Percentiles rank a stretch among this genome's conserved stretches.
phyloP scores from a whole-genome alignment of 225 moss, liverwort and hornwort genomes.

The Marchantia paleacea region DNA sequence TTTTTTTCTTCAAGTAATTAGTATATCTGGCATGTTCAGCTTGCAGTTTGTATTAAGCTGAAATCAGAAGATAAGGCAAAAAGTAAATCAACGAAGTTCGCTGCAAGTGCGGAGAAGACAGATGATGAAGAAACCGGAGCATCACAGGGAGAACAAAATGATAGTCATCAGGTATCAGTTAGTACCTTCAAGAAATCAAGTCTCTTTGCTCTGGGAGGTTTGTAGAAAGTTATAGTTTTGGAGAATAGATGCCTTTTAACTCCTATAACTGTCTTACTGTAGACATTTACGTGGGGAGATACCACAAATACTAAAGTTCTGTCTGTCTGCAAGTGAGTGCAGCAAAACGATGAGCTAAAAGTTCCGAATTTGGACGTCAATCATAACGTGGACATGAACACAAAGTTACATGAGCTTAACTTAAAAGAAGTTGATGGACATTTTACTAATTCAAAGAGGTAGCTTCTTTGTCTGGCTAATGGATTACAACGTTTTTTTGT shows the following conservation, averaged over 20 bases:
- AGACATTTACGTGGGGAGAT: not conserved
- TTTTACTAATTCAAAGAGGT: slow-evolving; percentile 5
- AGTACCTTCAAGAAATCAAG: not conserved
- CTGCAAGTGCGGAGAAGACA: not conserved
- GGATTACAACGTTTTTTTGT: not conserved
- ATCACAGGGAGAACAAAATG: not conserved
- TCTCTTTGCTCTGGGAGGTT: not conserved
- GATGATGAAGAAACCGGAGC: not conserved
- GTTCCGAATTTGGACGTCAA: not conserved
- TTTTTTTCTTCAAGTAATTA: no score
- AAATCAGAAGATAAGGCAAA: slow-evolving; percentile 34
- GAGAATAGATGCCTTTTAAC: not conserved
- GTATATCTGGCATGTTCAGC: slow-evolving; percentile 19
- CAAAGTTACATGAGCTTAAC: slow-evolving; percentile 17
- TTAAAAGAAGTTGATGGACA: not conserved
- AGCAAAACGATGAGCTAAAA: slow-evolving; percentile 20
- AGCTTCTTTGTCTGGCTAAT: not conserved
- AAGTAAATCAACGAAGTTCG: not conserved
- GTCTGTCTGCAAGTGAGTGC: slow-evolving; percentile 8
- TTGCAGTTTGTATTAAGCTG: slow-evolving; percentile 42
- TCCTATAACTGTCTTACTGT: not conserved
- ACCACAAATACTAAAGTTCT: not conserved
- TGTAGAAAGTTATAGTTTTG: not conserved
- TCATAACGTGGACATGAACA: slow-evolving; percentile 2
- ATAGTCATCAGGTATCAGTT: slow-evolving; percentile 22